A percentile compares a stretch with the other conserved stretches of the same genome.
These are phyloP conservation scores for Aphanomyces stellatus DNA, from an alignment of 352 stramenopile species.

Conservation along the genomic window DNA sequence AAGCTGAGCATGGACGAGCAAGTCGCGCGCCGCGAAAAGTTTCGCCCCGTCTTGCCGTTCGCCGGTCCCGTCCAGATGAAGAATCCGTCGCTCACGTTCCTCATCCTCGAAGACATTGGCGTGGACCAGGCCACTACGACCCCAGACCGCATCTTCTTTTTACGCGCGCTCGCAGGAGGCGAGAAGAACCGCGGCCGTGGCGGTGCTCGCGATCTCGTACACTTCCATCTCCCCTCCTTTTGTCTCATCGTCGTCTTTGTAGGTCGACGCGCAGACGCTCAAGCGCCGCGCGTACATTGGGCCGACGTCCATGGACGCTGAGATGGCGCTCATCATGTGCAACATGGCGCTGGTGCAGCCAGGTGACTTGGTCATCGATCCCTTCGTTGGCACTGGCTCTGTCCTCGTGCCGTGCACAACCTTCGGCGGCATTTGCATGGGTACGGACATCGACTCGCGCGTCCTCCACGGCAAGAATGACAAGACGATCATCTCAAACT, in stretches of 20 bases:
- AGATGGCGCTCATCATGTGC: conserved; percentile 95
- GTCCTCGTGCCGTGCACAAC: conserved; percentile 93
- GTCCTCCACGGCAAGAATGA: conserved; percentile 83
- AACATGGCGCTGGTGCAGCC: conserved; percentile 70
- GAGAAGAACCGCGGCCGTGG: conserved; percentile 64
- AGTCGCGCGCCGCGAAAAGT: conserved; percentile 34
- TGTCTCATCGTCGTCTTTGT: conserved; percentile 16
- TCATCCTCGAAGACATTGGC: conserved; percentile 67
- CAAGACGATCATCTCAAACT: conserved; percentile 53
- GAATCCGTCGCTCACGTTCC: conserved; percentile 52
- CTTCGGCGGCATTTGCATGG: conserved; percentile 89
- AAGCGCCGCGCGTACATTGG: conserved; percentile 94
- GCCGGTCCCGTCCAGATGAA: conserved; percentile 63
- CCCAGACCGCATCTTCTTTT: conserved; percentile 56
- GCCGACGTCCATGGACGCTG: conserved; percentile 96
- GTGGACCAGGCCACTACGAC: conserved; percentile 36
- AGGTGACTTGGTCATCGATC: conserved; percentile 88
- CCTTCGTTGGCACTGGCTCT: conserved; percentile 96
- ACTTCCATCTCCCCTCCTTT: conserved; percentile 17
- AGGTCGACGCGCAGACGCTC: conserved; percentile 86
- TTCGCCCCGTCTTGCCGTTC: conserved; percentile 51
- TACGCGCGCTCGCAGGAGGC: conserved; percentile 57
- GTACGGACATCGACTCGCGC: conserved; percentile 95
- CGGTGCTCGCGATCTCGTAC: conserved; percentile 46
- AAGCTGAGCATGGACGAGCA: conserved; percentile 72